Evolutionary conservation across 495 filamentous ascomycete species (phyloP), one percentile per base, ranked within the genome.

Genomic region (Aspergillus campestris): DNA sequence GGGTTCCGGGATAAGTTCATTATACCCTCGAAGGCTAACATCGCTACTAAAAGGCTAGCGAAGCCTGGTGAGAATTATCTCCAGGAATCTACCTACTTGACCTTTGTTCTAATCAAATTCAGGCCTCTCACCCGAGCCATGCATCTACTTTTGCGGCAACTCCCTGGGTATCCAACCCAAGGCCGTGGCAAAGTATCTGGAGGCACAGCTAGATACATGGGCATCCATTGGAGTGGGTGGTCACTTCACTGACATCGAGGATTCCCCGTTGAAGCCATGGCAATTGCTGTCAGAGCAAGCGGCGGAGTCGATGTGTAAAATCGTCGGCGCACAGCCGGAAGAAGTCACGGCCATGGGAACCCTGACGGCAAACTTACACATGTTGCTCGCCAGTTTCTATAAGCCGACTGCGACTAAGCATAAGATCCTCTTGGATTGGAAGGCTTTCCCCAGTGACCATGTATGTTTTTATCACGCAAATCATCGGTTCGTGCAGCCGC

Each of bases 311-410:
- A 91, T 90, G 71, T 79, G 86, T 9, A 81, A 80, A 40, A 75
- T 98, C 50, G 88, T 97, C 4, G 92, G 92, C 5, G 89, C 89
- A 2, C 58, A 71, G 34, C 65, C 76, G 11, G 71, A 73, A 38
- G 92, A 98, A 59, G 88, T 97, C 15, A 89, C 86, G 28, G 78
- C 92, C 11, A 96, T 96, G 92, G 81, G 87, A 57, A 94, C 90
- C 3, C 67, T 98, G 58, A 96, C 92, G 7, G 82, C 80, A 47
- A 97, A 97, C 64, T 70, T 98, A 45, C 92, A 98, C 60, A 57
- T 95, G 3, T 66, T 97, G 48, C 80, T 98, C 72, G 82, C 87
- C 12, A 86, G 86, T 50, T 96, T 97, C 71, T 98, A 96, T 65
- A 77, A 70, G 50, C 92, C 92, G 0, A 81, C 75, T 12, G 74